These are phyloP conservation scores for Russula brevipes DNA, from an alignment of 768 basidiomycete genomes.

Conservation along the genomic window DNA sequence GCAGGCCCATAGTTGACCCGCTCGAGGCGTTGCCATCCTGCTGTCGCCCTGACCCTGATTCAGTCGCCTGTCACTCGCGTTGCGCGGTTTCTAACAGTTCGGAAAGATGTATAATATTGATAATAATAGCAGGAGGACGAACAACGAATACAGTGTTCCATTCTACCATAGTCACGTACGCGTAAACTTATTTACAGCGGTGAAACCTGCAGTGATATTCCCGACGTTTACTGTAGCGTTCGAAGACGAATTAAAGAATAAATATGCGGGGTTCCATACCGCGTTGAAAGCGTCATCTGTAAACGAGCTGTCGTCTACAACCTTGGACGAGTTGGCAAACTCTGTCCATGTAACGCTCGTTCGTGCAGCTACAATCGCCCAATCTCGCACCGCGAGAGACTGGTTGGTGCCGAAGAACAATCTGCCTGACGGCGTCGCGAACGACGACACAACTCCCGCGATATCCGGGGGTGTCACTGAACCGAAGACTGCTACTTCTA, in stretches of 20 bases:
- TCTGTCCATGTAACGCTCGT: conserved; percentile 49
- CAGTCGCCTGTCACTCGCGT: no score
- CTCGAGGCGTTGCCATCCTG: no score
- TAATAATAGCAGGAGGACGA: conserved; percentile 10
- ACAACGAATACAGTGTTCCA: conserved; percentile 2
- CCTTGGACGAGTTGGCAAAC: conserved; percentile 43
- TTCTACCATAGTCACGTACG: conserved; percentile 5
- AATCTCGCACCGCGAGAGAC: conserved; percentile 45
- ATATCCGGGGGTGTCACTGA: conserved; percentile 46
- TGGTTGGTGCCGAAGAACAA: conserved; percentile 58
- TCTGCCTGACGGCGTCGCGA: conserved; percentile 43
- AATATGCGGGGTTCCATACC: conserved; percentile 46
- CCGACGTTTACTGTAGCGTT: conserved; percentile 32
- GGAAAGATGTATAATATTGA: conserved; percentile 15
- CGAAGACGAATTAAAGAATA: conserved; percentile 28
- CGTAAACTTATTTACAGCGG: conserved; percentile 26
- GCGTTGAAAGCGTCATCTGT: conserved; percentile 41
- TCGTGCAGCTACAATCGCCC: conserved; percentile 44
- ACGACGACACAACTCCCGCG: conserved; percentile 44
- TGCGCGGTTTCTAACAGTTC: no score
- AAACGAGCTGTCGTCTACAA: conserved; percentile 48
- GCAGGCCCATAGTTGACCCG: no score
- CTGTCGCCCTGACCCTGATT: no score
- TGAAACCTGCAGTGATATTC: conserved; percentile 46
- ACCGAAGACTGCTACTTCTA: conserved; percentile 66